Evolutionary conservation across 176 grass and related monocot species (phyloP), one percentile per base, ranked within the genome.

Genomic region (Oryza australiensis): DNA sequence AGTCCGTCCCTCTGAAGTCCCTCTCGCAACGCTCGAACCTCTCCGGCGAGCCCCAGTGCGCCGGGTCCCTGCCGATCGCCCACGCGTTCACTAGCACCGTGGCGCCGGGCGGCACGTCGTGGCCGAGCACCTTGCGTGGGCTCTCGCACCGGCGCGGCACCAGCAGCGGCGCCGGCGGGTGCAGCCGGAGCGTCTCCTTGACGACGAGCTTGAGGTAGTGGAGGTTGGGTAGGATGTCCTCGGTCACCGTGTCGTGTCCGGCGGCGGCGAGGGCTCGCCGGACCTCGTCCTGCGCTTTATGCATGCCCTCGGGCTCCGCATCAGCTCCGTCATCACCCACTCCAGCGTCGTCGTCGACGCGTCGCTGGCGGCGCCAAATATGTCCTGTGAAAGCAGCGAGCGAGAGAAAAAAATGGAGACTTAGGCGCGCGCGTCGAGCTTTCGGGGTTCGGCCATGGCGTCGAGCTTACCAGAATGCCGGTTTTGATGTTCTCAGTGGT

Each of bases 401-500:
- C 9, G 42, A 26, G 22, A 12, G 26, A 70, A 68, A 1, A 68
- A 1, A 27, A 16, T 15, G 3, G 2, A 16, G 49, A 49, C 14
- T 32, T 26, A 9, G 6, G 33, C 12, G 22, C 20, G 40, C 20
- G 22, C 12, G 40, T 66, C 12, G 11, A 60, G 24, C 22, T 60
- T 41, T 13, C 22, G 34, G 33, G 1, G 18, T 34, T 60, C 20
- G 48, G 62, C 30, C 15, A 12, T 11, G 3, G 22, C 43, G 24
- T 11, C 29, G 45, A 45, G 34, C 59, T 81, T 59, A 93, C 91
- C 18, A 85, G 23, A 37, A 93, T 85, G 24, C 90, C 77, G 18
- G 70, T 68, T 32, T 90, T 93, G 82, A 93, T 78, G 51, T 87
- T 88, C 57, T 88, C 88, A 2, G 88, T 90, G 26, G 88, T 89